phyloP scores from a whole-genome alignment of 176 grass and related monocot species.

The Musa schizocarpa region DNA sequence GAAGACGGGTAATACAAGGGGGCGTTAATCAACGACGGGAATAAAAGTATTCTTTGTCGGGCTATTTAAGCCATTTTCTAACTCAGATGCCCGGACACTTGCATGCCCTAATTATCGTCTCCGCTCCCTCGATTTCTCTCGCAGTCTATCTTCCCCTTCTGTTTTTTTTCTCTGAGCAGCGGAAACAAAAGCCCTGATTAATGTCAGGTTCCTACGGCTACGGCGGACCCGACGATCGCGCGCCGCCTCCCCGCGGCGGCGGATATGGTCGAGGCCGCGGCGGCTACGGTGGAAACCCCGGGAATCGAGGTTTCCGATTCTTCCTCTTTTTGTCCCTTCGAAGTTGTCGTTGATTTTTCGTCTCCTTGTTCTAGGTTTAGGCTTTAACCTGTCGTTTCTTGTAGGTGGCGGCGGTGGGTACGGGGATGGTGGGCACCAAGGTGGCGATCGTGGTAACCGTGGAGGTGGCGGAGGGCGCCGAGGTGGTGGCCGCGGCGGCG shows the following conservation, averaged over 20 bases:
- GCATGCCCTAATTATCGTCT: neutral
- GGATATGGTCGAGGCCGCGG: slow-evolving; percentile 15
- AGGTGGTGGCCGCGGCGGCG: slow-evolving; percentile 31
- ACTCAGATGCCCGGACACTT: too few relatives aligned
- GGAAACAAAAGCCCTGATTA: neutral
- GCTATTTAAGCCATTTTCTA: too few relatives aligned
- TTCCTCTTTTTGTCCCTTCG: neutral
- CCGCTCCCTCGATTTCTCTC: neutral
- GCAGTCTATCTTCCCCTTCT: neutral
- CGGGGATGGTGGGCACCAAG: neutral
- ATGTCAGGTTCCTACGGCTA: slow-evolving; percentile 19
- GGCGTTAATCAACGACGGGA: too few relatives aligned
- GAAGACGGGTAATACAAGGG: too few relatives aligned
- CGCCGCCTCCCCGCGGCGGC: neutral
- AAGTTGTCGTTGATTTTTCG: neutral
- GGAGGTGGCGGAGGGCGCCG: slow-evolving; percentile 32
- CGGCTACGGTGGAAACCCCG: slow-evolving; percentile 37
- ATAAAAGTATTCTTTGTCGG: too few relatives aligned
- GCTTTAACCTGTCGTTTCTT: neutral
- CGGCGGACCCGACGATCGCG: slow-evolving; percentile 1
- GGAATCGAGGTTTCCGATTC: slow-evolving; percentile 30
- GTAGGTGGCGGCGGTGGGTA: slow-evolving; percentile 30
- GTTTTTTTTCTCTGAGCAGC: too few relatives aligned
- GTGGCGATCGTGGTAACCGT: slow-evolving; percentile 39
- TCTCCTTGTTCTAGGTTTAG: neutral